Evolutionary conservation across 345 rosid genomes (phyloP).

Genomic region (Eucalyptus virginea): DNA sequence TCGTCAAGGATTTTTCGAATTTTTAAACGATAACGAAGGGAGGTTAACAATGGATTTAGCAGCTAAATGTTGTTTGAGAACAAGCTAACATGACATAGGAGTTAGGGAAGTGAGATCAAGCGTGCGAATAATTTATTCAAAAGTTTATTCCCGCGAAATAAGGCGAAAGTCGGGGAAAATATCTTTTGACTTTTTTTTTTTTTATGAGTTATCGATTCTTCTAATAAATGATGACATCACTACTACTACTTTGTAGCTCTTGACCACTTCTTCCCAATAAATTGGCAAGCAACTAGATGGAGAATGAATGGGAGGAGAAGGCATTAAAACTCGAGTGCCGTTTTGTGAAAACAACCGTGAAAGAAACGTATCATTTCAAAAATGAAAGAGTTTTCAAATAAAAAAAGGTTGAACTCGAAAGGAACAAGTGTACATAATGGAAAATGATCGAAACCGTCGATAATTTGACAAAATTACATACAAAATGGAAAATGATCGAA

Average conservation of each 20-base stretch:
- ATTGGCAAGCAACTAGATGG: not conserved
- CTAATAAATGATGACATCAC: not conserved
- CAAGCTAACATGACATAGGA: not conserved
- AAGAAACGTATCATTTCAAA: not conserved
- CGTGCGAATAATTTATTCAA: not conserved
- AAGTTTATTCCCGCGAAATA: not conserved
- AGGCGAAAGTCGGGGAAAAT: not conserved
- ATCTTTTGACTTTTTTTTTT: not conserved
- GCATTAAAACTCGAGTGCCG: not conserved
- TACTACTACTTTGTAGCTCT: not conserved
- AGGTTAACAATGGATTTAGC: not conserved
- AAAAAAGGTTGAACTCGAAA: not conserved
- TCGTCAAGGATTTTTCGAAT: not conserved
- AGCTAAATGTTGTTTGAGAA: not conserved
- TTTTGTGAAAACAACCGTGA: not conserved
- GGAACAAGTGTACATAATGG: not conserved
- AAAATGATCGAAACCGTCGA: not conserved
- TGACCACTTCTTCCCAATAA: not conserved
- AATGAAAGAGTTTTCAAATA: not conserved
- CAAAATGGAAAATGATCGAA: not conserved
- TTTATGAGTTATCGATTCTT: not conserved
- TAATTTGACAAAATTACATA: not conserved
- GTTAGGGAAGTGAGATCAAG: not conserved
- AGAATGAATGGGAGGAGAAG: not conserved
- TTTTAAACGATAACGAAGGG: not conserved